Percentiles rank a stretch among this genome's conserved stretches.
phyloP scores from a whole-genome alignment of 2,329 filamentous ascomycete genomes.

The Fusarium dimerum region DNA sequence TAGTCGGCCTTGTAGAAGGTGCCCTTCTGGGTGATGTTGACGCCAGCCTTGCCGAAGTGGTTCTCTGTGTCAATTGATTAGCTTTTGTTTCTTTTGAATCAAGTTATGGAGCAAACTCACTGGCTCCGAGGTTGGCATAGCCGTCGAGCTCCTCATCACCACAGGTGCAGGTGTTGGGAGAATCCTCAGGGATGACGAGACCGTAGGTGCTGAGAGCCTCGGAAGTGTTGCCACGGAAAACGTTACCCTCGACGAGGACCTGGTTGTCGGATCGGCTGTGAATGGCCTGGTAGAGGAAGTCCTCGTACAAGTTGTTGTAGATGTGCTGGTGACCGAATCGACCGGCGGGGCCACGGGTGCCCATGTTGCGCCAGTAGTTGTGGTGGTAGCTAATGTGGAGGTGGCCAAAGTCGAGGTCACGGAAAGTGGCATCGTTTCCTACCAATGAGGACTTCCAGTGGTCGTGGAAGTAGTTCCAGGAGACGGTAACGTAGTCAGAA shows the following conservation, averaged over 20 bases:
- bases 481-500: constrained; percentile 47
- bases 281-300: constrained; percentile 49
- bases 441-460: constrained; percentile 49
- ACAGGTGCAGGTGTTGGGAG: constrained; percentile 53
- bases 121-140: constrained; percentile 53
- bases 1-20: constrained; percentile 51
- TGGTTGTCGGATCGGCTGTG: constrained; percentile 51
- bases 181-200: constrained; percentile 55
- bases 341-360: constrained; percentile 49
- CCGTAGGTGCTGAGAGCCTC: constrained; percentile 56
- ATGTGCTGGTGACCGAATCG: constrained; percentile 52
- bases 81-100: constrained; percentile 22
- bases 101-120: constrained; percentile 34
- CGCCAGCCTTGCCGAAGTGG: constrained; percentile 48
- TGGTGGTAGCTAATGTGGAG: constrained; percentile 52
- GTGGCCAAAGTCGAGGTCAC: constrained; percentile 43
- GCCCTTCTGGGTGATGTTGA: constrained; percentile 55
- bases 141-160: constrained; percentile 57
- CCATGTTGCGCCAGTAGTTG: constrained; percentile 48
- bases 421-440: constrained; percentile 41
- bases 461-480: constrained; percentile 52
- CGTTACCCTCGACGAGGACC: constrained; percentile 50
- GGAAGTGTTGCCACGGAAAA: constrained; percentile 47
- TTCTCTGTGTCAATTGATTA: constrained; percentile 32
- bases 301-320: constrained; percentile 51